Conservation (phyloP, 805 yeast species). For the Ascoidea rubescens region DNA sequence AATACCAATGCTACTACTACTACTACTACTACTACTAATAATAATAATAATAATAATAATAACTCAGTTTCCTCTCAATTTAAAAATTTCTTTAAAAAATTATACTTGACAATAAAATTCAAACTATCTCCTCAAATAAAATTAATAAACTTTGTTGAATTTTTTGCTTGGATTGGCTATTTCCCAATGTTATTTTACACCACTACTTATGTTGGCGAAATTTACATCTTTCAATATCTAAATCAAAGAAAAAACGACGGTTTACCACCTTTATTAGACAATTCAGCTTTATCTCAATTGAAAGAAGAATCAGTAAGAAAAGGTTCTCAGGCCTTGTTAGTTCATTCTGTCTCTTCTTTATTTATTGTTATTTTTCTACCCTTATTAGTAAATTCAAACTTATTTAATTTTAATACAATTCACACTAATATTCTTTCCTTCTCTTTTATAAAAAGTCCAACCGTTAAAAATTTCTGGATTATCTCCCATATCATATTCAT, state of each 20-base stretch:
- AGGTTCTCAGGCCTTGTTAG: conserved; percentile 37
- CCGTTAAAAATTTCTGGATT: conserved; percentile 34
- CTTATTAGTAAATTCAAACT: conserved; percentile 21
- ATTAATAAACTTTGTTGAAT: conserved; percentile 39
- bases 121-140: conserved; percentile 36
- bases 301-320: conserved; percentile 34
- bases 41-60: too few species aligned
- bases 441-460: conserved; percentile 8
- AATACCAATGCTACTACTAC: too few species aligned
- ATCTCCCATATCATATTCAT: conserved; percentile 36
- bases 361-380: conserved; percentile 32
- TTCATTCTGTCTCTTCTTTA: conserved; percentile 34
- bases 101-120: conserved; percentile 14
- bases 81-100: too few species aligned
- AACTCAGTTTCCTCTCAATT: too few species aligned
- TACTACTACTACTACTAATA: not conserved
- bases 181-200: conserved; percentile 54
- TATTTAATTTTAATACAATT: too few species aligned
- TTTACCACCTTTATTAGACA: conserved; percentile 21
- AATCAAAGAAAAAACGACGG: conserved; percentile 22
- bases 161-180: conserved; percentile 58
- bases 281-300: conserved; percentile 21
- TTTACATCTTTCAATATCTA: conserved; percentile 28
- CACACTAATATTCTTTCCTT: too few species aligned
- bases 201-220: conserved; percentile 50